These are phyloP conservation scores for Xylaria flabelliformis DNA, from an alignment of 495 filamentous ascomycete species.

Conservation along the genomic window DNA sequence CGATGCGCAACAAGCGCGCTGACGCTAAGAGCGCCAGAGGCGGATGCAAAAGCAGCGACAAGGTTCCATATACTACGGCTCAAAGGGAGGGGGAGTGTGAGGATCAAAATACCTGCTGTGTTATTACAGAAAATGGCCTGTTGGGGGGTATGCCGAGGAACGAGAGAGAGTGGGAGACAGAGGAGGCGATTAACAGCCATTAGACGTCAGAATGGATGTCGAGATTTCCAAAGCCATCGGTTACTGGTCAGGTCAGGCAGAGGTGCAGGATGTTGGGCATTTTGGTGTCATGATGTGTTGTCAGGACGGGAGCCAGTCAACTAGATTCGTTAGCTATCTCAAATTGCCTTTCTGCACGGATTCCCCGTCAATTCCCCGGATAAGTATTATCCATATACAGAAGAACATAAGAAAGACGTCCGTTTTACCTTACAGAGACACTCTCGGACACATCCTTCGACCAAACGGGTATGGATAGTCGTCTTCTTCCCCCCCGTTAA, in stretches of 20 bases:
- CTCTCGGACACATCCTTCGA: slow-evolving; percentile 5
- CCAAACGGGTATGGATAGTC: background rate
- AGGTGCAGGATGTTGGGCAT: slow-evolving; percentile 57
- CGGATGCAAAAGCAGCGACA: slow-evolving; percentile 49
- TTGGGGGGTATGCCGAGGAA: slow-evolving; percentile 24
- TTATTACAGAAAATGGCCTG: slow-evolving; percentile 14
- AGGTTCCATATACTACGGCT: slow-evolving; percentile 34
- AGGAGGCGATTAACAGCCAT: slow-evolving; percentile 24
- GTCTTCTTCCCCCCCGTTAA: slow-evolving; percentile 13
- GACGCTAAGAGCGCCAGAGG: slow-evolving; percentile 46
- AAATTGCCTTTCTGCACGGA: slow-evolving; percentile 25
- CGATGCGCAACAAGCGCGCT: slow-evolving; percentile 44
- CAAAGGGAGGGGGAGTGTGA: slow-evolving; percentile 25
- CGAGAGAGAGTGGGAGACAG: slow-evolving; percentile 15
- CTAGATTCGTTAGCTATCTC: slow-evolving; percentile 23
- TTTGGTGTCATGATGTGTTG: slow-evolving; percentile 52
- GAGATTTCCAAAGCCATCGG: slow-evolving; percentile 33
- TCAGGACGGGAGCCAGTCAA: slow-evolving; percentile 39
- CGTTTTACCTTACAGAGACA: background rate
- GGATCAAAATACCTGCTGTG: slow-evolving; percentile 23
- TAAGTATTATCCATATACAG: slow-evolving; percentile 5
- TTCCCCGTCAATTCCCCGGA: slow-evolving; percentile 19
- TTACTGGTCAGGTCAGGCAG: slow-evolving; percentile 58
- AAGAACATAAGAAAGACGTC: slow-evolving; percentile 8
- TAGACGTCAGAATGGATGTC: slow-evolving; percentile 26